Base-by-base conservation (phyloP, 805 yeast species). In the Pichia californica region DNA sequence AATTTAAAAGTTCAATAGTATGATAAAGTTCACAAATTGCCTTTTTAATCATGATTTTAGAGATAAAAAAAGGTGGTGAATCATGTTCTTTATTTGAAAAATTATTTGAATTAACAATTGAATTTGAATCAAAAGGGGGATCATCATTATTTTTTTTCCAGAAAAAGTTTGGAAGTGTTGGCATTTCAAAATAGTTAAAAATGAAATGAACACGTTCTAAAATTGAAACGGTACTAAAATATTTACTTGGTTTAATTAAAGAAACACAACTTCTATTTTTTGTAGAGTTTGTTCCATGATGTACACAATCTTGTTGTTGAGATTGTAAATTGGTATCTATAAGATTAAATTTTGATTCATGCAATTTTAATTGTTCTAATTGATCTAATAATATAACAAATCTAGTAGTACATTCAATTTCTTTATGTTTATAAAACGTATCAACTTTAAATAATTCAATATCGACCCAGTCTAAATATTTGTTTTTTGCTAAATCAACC, bases 11-110 rank as follows among this genome's bases (percentile, higher is more conserved):
- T 45, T 83, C 83, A 40, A 88, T 64, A 4, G 83, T 74, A 44
- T 89, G 71, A 58, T 87, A 88, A 50, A 74, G 81, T 56, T 87
- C 95, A 43, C 76, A 63, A 20, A 82, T 58, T 0, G 95, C 94
- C 28, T 69, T 67, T 53, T 82, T 82, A 44, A 86, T 64, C 63
- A 80, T 84, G 47, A 81, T 68, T 52, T 79, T 67, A 2, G 94
- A 91, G 35, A 70, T 68, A 19, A 72, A 64, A 53, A 79, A 81
- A 0, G 88, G 79, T 5, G 79, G 74, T 8, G 26, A n/a, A 15
- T 27, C 30, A 19, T 44, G 8, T 41, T 44, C 11, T 15, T 25
- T 11, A 15, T 25, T 16, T 18, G 15, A 16, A 3, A 27, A 13
- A 27, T 4, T 27, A 27, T 27, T 14, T n/a, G n/a, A n/a, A n/a